Evolutionary conservation across 2,329 filamentous ascomycete genomes (phyloP).

Genomic region (Waltergamsia citrina): DNA sequence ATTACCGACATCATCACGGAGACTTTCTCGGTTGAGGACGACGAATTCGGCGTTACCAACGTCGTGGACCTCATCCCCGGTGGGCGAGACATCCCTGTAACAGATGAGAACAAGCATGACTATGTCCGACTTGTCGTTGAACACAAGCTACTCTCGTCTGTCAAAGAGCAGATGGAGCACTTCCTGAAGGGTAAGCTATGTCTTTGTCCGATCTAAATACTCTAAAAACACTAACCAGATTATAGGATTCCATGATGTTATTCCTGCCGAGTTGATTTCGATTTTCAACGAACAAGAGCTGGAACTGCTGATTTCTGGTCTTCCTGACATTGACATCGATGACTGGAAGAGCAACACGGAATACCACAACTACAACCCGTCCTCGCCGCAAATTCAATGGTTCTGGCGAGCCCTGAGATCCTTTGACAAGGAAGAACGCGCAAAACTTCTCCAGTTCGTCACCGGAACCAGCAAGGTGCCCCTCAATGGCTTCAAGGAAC

Average conservation of each 20-base stretch:
- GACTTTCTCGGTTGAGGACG: constrained; percentile 88
- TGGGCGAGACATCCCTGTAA: constrained; percentile 86
- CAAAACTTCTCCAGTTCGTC: constrained; percentile 94
- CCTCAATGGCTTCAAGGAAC: constrained; percentile 95
- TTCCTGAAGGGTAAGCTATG: constrained; percentile 66
- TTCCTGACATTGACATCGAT: constrained; percentile 95
- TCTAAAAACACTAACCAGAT: background rate
- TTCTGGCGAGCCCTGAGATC: constrained; percentile 97
- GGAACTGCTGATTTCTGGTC: constrained; percentile 88
- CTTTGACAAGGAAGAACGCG: constrained; percentile 97
- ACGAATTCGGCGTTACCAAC: constrained; percentile 84
- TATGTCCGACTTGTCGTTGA: constrained; percentile 93
- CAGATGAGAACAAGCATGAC: constrained; percentile 97
- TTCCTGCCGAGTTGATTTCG: constrained; percentile 83
- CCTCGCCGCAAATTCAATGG: constrained; percentile 96
- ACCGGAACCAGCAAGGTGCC: constrained; percentile 98
- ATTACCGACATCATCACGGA: constrained; percentile 97
- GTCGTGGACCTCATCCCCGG: constrained; percentile 80
- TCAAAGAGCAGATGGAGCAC: constrained; percentile 86
- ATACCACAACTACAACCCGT: constrained; percentile 93
- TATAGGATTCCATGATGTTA: constrained; percentile 91
- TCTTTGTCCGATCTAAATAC: background rate
- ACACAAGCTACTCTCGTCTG: constrained; percentile 83
- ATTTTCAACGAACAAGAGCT: constrained; percentile 99
- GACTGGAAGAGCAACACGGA: constrained; percentile 99